These are phyloP conservation scores for Claviceps arundinis DNA, from an alignment of 2,329 filamentous ascomycete species.

Conservation along the genomic window DNA sequence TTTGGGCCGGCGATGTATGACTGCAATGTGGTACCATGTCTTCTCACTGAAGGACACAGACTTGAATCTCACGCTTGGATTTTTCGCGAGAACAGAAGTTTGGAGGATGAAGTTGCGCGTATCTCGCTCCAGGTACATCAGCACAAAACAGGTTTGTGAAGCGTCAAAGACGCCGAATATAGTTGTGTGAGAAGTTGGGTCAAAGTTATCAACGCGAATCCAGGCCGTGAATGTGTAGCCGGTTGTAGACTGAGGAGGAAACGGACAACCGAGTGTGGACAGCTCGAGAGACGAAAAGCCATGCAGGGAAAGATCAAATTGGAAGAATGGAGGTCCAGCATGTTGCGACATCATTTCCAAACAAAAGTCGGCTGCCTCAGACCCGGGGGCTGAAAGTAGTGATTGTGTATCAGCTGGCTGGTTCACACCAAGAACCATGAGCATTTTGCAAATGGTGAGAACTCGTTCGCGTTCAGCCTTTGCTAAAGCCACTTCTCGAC, in stretches of 20 bases:
- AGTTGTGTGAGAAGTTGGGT: slow-evolving; percentile 75
- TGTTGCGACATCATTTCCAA: slow-evolving; percentile 62
- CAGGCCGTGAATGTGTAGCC: slow-evolving; percentile 88
- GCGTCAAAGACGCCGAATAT: slow-evolving; percentile 91
- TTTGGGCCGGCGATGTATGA: slow-evolving; percentile 72
- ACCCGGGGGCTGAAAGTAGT: slow-evolving; percentile 42
- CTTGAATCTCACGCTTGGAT: slow-evolving; percentile 89
- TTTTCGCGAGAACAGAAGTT: slow-evolving; percentile 75
- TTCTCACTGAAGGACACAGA: slow-evolving; percentile 61
- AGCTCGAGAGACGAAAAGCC: slow-evolving; percentile 88
- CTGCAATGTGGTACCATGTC: slow-evolving; percentile 83
- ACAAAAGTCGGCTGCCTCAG: slow-evolving; percentile 51
- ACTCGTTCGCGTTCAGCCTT: slow-evolving; percentile 45
- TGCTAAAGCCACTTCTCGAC: slow-evolving; percentile 34
- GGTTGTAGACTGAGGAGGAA: slow-evolving; percentile 65
- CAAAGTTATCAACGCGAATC: slow-evolving; percentile 80
- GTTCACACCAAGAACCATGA: slow-evolving; percentile 66
- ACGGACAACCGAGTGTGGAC: slow-evolving; percentile 68
- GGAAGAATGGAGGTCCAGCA: slow-evolving; percentile 69
- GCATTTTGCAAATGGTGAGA: slow-evolving; percentile 50
- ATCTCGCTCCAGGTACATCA: slow-evolving; percentile 88
- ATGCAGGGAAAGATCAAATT: slow-evolving; percentile 81
- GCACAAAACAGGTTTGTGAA: slow-evolving; percentile 82
- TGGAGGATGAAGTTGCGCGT: slow-evolving; percentile 91
- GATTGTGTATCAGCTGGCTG: slow-evolving; percentile 72